These are phyloP conservation scores for Podaxis sp. DNA, from an alignment of 768 basidiomycete species.

Conservation along the genomic window DNA sequence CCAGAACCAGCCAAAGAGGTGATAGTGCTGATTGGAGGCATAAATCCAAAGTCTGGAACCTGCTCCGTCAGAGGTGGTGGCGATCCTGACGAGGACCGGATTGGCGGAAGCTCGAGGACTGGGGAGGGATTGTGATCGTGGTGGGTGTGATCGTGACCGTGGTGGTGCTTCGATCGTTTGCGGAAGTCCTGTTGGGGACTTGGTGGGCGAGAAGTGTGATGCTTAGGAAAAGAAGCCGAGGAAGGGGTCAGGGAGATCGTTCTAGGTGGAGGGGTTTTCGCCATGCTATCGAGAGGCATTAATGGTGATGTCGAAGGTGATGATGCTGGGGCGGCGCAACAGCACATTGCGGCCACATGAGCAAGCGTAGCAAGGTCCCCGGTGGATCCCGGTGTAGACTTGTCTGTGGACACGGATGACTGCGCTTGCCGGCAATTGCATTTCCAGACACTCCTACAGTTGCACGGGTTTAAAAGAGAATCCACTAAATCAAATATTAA, in stretches of 20 bases:
- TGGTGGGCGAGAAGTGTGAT: conserved; percentile 25
- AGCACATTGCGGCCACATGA: conserved; percentile 35
- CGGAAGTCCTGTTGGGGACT: conserved; percentile 27
- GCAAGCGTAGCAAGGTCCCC: conserved; percentile 32
- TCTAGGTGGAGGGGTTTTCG: conserved; percentile 16
- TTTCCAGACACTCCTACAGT: conserved; percentile 52
- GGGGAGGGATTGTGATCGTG: conserved; percentile 19
- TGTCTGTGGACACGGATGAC: conserved; percentile 14
- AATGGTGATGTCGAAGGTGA: conserved; percentile 16
- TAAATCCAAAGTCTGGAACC: conserved; percentile 49
- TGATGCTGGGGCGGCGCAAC: conserved; percentile 19
- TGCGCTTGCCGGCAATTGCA: conserved; percentile 45
- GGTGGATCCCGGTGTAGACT: conserved; percentile 12
- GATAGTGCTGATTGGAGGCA: conserved; percentile 61
- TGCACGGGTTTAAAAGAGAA: conserved; percentile 62
- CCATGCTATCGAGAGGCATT: conserved; percentile 2
- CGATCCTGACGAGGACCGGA: conserved; percentile 30
- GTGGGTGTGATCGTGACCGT: conserved; percentile 15
- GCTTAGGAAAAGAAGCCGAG: conserved; percentile 15
- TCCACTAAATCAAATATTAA: conserved; percentile 41
- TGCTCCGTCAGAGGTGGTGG: conserved; percentile 22
- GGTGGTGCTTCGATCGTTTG: conserved; percentile 31
- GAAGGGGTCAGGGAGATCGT: background rate
- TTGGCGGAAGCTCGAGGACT: conserved; percentile 50
- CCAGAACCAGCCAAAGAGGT: conserved; percentile 63